Conservation (phyloP, 352 stramenopile species). For the Bremia lactucae region DNA sequence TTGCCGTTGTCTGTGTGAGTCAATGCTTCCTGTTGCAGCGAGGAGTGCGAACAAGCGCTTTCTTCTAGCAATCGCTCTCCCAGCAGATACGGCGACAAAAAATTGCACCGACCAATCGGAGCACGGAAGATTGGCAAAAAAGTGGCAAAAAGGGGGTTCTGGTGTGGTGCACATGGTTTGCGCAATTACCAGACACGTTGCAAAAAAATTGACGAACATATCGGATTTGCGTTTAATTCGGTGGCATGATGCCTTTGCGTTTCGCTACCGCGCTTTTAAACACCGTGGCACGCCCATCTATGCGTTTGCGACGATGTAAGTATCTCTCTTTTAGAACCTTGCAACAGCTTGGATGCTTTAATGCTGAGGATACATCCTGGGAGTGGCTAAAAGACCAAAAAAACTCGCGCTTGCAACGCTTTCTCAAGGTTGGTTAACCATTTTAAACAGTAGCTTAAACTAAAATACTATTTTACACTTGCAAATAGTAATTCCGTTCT, state of each 20-base stretch:
- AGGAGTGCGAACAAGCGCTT: too few relatives aligned
- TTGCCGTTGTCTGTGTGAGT: constrained; percentile 13
- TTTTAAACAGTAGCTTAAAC: not conserved
- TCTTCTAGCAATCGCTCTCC: constrained; percentile 11
- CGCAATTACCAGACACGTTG: constrained; percentile 8
- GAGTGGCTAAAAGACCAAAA: constrained; percentile 44
- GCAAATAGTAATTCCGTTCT: too few relatives aligned
- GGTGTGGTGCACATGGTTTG: constrained; percentile 12
- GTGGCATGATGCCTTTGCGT: too few relatives aligned
- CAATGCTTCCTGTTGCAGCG: constrained; percentile 14
- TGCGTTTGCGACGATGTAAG: not conserved
- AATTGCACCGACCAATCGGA: constrained; percentile 10
- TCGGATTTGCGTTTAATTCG: too few relatives aligned
- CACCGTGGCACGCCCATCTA: not conserved
- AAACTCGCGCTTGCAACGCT: constrained; percentile 38
- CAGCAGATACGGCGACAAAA: constrained; percentile 7
- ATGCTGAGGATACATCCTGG: constrained; percentile 14
- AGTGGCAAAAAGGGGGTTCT: too few relatives aligned
- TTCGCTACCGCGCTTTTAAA: not conserved
- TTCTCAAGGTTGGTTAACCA: constrained; percentile 40
- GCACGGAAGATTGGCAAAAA: not conserved
- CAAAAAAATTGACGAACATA: too few relatives aligned
- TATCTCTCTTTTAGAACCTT: constrained; percentile 1
- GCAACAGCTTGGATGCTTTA: constrained; percentile 11
- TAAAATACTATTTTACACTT: too few relatives aligned